Conservation (phyloP, 1,284 basidiomycete species). For the Leccinum griseonigrum region DNA sequence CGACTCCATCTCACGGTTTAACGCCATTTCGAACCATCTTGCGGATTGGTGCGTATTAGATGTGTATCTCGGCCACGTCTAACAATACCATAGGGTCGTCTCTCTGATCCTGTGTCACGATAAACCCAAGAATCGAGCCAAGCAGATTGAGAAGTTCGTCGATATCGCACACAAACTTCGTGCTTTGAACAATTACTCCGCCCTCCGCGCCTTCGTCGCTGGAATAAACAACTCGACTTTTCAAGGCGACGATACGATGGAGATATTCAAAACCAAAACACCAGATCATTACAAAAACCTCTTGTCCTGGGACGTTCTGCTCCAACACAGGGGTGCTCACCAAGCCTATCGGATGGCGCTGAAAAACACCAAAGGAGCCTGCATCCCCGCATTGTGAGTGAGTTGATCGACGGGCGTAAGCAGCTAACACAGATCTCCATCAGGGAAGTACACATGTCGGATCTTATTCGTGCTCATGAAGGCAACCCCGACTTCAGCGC, state of each 20-base stretch:
- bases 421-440: conserved; percentile 14
- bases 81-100: conserved; percentile 53
- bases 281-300: conserved; percentile 67
- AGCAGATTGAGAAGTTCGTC: conserved; percentile 75
- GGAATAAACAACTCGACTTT: conserved; percentile 78
- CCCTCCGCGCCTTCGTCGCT: conserved; percentile 74
- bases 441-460: conserved; percentile 83
- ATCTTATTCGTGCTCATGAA: conserved; percentile 75
- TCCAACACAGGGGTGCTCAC: conserved; percentile 70
- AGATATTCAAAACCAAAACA: conserved; percentile 58
- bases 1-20: conserved; percentile 68
- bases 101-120: conserved; percentile 80
- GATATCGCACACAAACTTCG: conserved; percentile 71
- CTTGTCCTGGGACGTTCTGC: conserved; percentile 73
- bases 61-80: conserved; percentile 2
- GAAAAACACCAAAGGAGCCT: conserved; percentile 75
- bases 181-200: conserved; percentile 75
- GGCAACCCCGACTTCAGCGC: conserved; percentile 67
- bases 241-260: conserved; percentile 68
- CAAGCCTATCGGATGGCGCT: conserved; percentile 78
- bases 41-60: conserved; percentile 60
- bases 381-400: conserved; percentile 73
- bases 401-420: conserved; percentile 26
- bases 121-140: conserved; percentile 58
- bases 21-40: conserved; percentile 70